A percentile compares a stretch with the other conserved stretches of the same genome.
phyloP scores from a whole-genome alignment of 2,329 filamentous ascomycete species.

The Mycosphaerella sp. region DNA sequence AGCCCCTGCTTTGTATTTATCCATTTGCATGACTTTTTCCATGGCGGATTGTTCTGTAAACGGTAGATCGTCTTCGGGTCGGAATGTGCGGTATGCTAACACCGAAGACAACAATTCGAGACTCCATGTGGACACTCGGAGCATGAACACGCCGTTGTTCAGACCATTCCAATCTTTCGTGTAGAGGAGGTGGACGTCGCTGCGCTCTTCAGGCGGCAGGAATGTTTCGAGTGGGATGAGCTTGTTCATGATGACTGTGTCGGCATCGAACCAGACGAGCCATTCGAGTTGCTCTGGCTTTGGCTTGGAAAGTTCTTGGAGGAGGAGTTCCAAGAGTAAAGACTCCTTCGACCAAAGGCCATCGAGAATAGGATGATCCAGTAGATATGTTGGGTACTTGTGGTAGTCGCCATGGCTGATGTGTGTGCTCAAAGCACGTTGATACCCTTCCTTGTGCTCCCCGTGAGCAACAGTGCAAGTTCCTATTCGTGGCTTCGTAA shows the following conservation, averaged over 20 bases:
- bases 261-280: slow-evolving; percentile 40
- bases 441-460: slow-evolving; percentile 31
- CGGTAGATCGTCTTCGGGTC: slow-evolving; percentile 31
- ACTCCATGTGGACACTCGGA: slow-evolving; percentile 36
- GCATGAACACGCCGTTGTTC: slow-evolving; percentile 39
- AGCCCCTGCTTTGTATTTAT: slow-evolving; percentile 28
- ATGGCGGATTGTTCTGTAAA: slow-evolving; percentile 40
- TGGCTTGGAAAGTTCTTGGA: slow-evolving; percentile 35
- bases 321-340: slow-evolving; percentile 37
- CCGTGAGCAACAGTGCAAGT: slow-evolving; percentile 1
- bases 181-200: slow-evolving; percentile 34
- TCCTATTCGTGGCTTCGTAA: not conserved
- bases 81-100: slow-evolving; percentile 35
- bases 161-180: slow-evolving; percentile 37
- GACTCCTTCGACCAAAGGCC: slow-evolving; percentile 41
- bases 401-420: slow-evolving; percentile 35
- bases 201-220: slow-evolving; percentile 30
- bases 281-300: slow-evolving; percentile 35
- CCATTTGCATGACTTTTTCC: slow-evolving; percentile 31
- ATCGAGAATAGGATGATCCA: slow-evolving; percentile 37
- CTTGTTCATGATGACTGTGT: slow-evolving; percentile 39
- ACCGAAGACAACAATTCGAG: slow-evolving; percentile 36
- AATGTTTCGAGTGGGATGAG: slow-evolving; percentile 36
- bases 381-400: slow-evolving; percentile 37
- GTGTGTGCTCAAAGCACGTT: slow-evolving; percentile 37